These are phyloP conservation scores for Pseudogymnoascus sp. DNA, from an alignment of 2,329 filamentous ascomycete genomes.

Conservation along the genomic window DNA sequence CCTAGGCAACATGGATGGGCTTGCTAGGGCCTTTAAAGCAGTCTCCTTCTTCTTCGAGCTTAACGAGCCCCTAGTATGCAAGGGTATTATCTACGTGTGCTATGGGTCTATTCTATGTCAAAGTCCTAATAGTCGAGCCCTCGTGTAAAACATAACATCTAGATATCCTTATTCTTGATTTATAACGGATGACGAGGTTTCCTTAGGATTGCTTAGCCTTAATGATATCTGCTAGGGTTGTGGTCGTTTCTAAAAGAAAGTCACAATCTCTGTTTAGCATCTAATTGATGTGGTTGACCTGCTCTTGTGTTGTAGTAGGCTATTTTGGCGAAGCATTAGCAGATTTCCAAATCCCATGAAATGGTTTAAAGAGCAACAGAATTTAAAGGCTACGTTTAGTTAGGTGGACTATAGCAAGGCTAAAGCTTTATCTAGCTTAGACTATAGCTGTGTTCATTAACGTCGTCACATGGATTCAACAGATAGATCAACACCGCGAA, in stretches of 20 bases:
- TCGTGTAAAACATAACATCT: conserved; percentile 14
- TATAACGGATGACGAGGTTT: conserved; percentile 9
- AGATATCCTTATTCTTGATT: conserved; percentile 15
- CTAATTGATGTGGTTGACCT: conserved; percentile 15
- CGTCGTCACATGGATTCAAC: background rate
- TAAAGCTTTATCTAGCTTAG: background rate
- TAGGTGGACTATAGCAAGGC: conserved; percentile 12
- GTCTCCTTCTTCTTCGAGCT: conserved; percentile 18
- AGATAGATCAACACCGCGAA: background rate
- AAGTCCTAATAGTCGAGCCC: conserved; percentile 14
- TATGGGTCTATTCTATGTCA: conserved; percentile 18
- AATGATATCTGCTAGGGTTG: conserved; percentile 14
- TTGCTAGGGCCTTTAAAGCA: conserved; percentile 15
- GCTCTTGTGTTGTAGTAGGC: conserved; percentile 14
- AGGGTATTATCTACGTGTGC: conserved; percentile 15
- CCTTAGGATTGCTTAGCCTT: conserved; percentile 13
- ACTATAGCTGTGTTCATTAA: background rate
- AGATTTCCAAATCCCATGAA: conserved; percentile 18
- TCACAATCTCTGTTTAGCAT: conserved; percentile 17
- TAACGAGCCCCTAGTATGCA: conserved; percentile 8
- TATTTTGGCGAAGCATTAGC: conserved; percentile 19
- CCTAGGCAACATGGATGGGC: conserved; percentile 12
- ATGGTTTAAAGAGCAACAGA: conserved; percentile 15
- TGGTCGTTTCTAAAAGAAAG: conserved; percentile 16
- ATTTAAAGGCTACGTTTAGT: conserved; percentile 13